phyloP scores from a whole-genome alignment of 352 stramenopile genomes.

The Phytophthora syringae region DNA sequence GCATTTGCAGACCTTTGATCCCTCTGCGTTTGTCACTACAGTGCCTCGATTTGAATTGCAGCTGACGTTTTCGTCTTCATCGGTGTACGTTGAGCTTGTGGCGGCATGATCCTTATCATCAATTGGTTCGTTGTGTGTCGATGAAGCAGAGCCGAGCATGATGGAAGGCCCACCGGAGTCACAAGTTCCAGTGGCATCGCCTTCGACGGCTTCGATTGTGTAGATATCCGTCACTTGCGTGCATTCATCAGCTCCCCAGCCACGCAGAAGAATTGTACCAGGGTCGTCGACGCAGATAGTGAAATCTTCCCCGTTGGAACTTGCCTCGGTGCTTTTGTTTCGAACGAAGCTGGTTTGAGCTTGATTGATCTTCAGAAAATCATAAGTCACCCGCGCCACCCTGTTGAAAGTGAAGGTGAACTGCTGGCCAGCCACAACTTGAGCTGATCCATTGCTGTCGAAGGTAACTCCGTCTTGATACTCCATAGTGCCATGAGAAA shows the following conservation, averaged over 20 bases:
- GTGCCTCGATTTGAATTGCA: conserved; percentile 54
- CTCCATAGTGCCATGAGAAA: conserved; percentile 39
- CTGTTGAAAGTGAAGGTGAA: conserved; percentile 45
- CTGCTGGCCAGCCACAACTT: conserved; percentile 35
- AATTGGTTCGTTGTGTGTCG: conserved; percentile 1
- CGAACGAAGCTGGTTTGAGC: conserved; percentile 52
- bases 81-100: background rate
- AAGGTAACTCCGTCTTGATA: conserved; percentile 51
- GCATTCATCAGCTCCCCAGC: conserved; percentile 54
- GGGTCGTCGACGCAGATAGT: conserved; percentile 53
- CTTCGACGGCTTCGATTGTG: conserved; percentile 32
- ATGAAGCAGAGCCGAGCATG: conserved; percentile 3
- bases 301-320: conserved; percentile 33
- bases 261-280: conserved; percentile 50
- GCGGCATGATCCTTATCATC: conserved; percentile 2
- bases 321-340: conserved; percentile 32
- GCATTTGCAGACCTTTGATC: conserved; percentile 42
- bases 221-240: conserved; percentile 45
- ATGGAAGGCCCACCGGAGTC: conserved; percentile 13
- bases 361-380: conserved; percentile 49
- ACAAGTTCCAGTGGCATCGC: conserved; percentile 16
- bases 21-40: conserved; percentile 37
- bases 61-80: conserved; percentile 16
- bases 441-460: conserved; percentile 26
- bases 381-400: conserved; percentile 53